Evolutionary conservation across 208 protist species (phyloP), one percentile per base, ranked within the genome.

Genomic region (Wallacemonas rigidus): DNA sequence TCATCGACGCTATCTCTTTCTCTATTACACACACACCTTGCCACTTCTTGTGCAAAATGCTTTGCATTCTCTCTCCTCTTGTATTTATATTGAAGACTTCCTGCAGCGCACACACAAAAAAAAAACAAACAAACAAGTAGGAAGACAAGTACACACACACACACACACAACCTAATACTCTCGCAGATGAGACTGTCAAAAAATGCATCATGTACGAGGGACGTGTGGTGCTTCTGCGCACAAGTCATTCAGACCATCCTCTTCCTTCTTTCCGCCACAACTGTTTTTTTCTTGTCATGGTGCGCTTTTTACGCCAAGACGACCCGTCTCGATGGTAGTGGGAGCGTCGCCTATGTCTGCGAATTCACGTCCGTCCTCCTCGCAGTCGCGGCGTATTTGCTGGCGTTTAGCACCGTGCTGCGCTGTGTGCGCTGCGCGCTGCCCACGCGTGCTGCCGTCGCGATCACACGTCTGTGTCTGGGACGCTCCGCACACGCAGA

Each of bases 201-300:
- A n/a, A 47, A 44, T 36, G 47, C 61, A 5, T 7, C 5, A 35
- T 54, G 61, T 17, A 41, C 47, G 11, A 40, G 11, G 4, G 43
- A 7, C 17, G 47, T 54, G 61, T 67, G 47, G 61, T 40, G 44
- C 44, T 35, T 67, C 9, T 67, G 61, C 61, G 47, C 61, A 14
- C 36, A 62, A 6, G 56, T 17, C 0, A 7, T 62, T 9, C 8
- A 7, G 9, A 62, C 56, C 3, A 38, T 15, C 26, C 8, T 62
- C 26, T 44, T 6, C 15, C 36, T 62, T 0, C 56, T 62, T 5
- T 3, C 6, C 8, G 36, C 12, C 5, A 17, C 5, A 7, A 7
- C 6, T 5, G 36, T 62, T 62, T 6, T 62, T 8, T 5, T 43
- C 7, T 17, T 62, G 5, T 62, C 56, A 38, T 62, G 56, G 56